phyloP scores from a whole-genome alignment of 257 asterid species.

The Solanum etuberosum region DNA sequence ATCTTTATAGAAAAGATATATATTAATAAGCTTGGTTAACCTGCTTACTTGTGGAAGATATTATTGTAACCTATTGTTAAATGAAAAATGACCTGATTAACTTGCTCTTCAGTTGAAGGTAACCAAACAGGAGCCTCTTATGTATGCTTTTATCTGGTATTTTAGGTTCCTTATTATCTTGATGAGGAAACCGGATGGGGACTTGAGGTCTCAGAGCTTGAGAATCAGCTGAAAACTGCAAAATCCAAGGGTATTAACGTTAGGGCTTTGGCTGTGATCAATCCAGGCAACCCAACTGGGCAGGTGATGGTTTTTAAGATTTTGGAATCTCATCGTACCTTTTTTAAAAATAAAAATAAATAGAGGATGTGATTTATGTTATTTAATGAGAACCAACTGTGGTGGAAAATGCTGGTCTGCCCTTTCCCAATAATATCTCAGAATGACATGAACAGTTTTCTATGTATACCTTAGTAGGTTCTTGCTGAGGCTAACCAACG shows the following conservation, averaged over 20 bases:
- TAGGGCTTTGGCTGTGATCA: constrained; percentile 89
- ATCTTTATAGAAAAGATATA: background rate
- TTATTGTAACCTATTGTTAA: background rate
- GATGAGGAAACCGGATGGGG: constrained; percentile 99
- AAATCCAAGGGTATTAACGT: constrained; percentile 62
- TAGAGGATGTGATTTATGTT: background rate
- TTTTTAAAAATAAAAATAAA: background rate
- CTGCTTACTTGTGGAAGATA: background rate
- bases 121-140: background rate
- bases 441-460: background rate
- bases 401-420: background rate
- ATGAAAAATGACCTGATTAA: background rate
- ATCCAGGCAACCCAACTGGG: constrained; percentile 99
- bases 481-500: constrained; percentile 57
- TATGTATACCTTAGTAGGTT: constrained; percentile 30
- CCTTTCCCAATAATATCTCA: background rate
- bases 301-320: constrained; percentile 37
- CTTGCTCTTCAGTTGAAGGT: background rate
- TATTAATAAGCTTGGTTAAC: background rate
- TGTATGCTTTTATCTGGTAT: background rate
- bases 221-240: constrained; percentile 71
- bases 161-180: constrained; percentile 92
- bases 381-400: background rate
- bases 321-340: background rate
- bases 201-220: constrained; percentile 67